Evolutionary conservation across 305 asterid species (phyloP).

Genomic region (Solanum chacoense): DNA sequence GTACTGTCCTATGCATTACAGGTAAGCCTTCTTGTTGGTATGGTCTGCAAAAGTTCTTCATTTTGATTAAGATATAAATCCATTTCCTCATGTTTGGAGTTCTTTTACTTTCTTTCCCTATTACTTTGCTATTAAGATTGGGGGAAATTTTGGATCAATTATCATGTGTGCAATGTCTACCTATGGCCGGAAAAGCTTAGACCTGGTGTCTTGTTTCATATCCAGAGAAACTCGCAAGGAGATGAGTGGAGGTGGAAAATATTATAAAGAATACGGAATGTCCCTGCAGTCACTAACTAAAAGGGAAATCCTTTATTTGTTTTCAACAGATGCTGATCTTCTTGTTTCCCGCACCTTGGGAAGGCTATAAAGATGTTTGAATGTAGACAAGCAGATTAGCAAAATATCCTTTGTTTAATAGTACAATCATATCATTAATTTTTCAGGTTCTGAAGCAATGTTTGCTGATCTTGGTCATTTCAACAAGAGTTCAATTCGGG

Average conservation of each 20-base stretch:
- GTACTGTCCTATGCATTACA: conserved; percentile 38
- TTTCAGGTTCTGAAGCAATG: conserved; percentile 95
- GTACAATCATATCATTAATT: not conserved
- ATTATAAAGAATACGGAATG: not conserved
- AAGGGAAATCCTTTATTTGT: not conserved
- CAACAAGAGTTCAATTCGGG: conserved; percentile 31
- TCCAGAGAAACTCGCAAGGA: not conserved
- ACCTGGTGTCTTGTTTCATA: not conserved
- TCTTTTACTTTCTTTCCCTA: not conserved
- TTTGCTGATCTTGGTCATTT: conserved; percentile 90
- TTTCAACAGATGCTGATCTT: not conserved
- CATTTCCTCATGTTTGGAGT: not conserved
- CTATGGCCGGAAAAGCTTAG: not conserved
- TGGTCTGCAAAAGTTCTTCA: not conserved
- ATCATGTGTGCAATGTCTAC: not conserved
- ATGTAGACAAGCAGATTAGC: not conserved
- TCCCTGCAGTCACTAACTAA: not conserved
- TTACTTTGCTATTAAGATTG: not conserved
- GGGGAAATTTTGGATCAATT: not conserved
- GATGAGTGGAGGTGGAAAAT: not conserved
- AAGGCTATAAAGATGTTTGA: not conserved
- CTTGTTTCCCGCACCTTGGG: not conserved
- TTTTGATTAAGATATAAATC: not conserved
- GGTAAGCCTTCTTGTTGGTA: conserved; percentile 8
- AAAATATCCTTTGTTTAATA: not conserved